Percentiles rank a stretch among this genome's conserved stretches.
phyloP scores from a whole-genome alignment of 2,329 filamentous ascomycete species.

The Aspergillus awamori region DNA sequence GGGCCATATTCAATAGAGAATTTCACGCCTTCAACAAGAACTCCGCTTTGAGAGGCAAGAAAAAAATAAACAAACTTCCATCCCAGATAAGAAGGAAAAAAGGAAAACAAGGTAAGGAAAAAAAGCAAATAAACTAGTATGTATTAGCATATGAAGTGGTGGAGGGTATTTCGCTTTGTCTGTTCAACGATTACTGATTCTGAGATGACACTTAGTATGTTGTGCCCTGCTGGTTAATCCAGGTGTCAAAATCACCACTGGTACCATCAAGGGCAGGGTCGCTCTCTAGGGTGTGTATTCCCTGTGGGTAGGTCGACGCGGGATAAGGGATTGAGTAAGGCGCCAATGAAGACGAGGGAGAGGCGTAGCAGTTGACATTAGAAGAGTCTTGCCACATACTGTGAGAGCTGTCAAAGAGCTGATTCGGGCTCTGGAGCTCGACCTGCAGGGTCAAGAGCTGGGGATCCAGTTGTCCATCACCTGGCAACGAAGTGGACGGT shows the following conservation, averaged over 20 bases:
- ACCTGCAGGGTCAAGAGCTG: conserved; percentile 39
- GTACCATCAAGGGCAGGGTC: conserved; percentile 41
- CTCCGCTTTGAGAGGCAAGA: not conserved
- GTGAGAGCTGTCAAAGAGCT: conserved; percentile 21
- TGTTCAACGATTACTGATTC: conserved; percentile 11
- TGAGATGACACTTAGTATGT: conserved; percentile 16
- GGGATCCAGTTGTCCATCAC: conserved; percentile 45
- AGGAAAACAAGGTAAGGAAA: not conserved
- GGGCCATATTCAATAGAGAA: conserved; percentile 1
- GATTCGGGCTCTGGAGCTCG: conserved; percentile 15
- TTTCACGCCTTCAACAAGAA: not conserved
- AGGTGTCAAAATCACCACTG: conserved; percentile 51
- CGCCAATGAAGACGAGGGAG: conserved; percentile 19
- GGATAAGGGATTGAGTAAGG: conserved; percentile 19
- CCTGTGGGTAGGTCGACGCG: conserved; percentile 26
- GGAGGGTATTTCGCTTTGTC: conserved; percentile 1
- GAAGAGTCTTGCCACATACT: conserved; percentile 30
- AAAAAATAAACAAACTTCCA: conserved; percentile 4
- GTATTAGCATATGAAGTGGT: conserved; percentile 2
- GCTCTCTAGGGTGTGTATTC: conserved; percentile 36
- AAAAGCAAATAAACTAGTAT: conserved; percentile 6
- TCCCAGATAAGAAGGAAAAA: not conserved
- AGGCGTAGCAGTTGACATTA: conserved; percentile 23
- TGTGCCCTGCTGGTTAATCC: conserved; percentile 39
- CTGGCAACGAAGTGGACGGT: conserved; percentile 32